These are phyloP conservation scores for Trichoderma gracile DNA, from an alignment of 2,329 filamentous ascomycete genomes.

Conservation along the genomic window DNA sequence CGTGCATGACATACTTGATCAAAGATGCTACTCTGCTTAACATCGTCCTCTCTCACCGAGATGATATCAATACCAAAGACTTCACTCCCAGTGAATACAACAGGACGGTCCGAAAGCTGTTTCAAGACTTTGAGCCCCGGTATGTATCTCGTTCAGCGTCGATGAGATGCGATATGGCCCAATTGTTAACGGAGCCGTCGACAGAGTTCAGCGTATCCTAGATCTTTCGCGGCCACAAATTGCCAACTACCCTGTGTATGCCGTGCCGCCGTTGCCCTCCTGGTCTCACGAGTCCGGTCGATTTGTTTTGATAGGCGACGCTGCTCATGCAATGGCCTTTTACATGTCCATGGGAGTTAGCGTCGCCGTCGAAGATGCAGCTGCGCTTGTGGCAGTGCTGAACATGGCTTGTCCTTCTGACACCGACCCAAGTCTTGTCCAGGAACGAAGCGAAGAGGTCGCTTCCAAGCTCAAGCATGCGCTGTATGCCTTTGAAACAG, in stretches of 20 bases:
- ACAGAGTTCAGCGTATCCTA: slow-evolving; percentile 26
- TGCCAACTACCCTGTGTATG: slow-evolving; percentile 28
- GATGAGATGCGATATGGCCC: neutral
- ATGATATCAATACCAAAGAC: slow-evolving; percentile 31
- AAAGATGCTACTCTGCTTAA: slow-evolving; percentile 45
- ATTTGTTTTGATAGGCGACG: slow-evolving; percentile 28
- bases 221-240: slow-evolving; percentile 24
- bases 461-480: slow-evolving; percentile 11
- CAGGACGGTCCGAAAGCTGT: slow-evolving; percentile 13
- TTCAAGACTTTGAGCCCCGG: slow-evolving; percentile 24
- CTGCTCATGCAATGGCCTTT: slow-evolving; percentile 30
- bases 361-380: slow-evolving; percentile 30
- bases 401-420: slow-evolving; percentile 22
- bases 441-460: neutral
- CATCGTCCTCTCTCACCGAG: slow-evolving; percentile 46
- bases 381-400: slow-evolving; percentile 25
- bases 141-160: neutral
- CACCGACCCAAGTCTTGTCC: neutral
- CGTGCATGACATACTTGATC: slow-evolving; percentile 49
- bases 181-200: neutral
- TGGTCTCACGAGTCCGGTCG: slow-evolving; percentile 27
- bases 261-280: slow-evolving; percentile 26
- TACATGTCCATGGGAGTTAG: slow-evolving; percentile 31
- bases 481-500: slow-evolving; percentile 23
- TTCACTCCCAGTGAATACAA: slow-evolving; percentile 23